Percentiles rank a stretch among this genome's conserved stretches.
These are phyloP conservation scores for Trichopus zeylanicus DNA, from an alignment of 116 monocot genomes.

Conservation along the genomic window DNA sequence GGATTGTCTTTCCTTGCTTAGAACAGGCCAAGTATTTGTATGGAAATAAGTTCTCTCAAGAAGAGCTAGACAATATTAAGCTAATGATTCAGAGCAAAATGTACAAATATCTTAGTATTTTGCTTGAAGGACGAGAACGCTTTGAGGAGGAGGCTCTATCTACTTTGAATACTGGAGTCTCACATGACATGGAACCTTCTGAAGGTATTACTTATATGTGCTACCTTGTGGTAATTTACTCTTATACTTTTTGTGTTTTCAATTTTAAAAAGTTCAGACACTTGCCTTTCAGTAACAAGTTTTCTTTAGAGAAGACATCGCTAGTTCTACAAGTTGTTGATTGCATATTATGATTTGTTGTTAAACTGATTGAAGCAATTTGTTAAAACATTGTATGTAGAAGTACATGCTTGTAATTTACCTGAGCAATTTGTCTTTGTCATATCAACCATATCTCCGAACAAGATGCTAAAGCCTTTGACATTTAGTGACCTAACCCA, in stretches of 20 bases:
- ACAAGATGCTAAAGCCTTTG: no score
- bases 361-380: no score
- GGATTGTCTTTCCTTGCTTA: constrained; percentile 9
- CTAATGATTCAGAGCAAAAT: constrained; percentile 97
- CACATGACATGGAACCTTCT: constrained; percentile 10
- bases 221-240: background rate
- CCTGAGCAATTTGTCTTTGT: no score
- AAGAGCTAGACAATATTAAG: constrained; percentile 75
- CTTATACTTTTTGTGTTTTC: background rate
- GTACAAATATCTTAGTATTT: constrained; percentile 90
- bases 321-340: no score
- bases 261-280: background rate
- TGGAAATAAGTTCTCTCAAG: constrained; percentile 61
- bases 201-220: constrained; percentile 22
- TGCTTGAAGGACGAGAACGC: constrained; percentile 84
- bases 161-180: constrained; percentile 10
- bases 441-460: no score
- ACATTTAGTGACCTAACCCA: no score
- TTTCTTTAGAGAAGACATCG: no score
- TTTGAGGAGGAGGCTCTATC: constrained; percentile 86
- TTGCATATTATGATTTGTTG: no score
- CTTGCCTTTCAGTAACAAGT: background rate
- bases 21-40: constrained; percentile 78
- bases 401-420: no score
- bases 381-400: no score